Percentiles rank a stretch among this genome's conserved stretches.
These are phyloP conservation scores for Sedum album DNA, from an alignment of 164 flowering plant species.

Conservation along the genomic window DNA sequence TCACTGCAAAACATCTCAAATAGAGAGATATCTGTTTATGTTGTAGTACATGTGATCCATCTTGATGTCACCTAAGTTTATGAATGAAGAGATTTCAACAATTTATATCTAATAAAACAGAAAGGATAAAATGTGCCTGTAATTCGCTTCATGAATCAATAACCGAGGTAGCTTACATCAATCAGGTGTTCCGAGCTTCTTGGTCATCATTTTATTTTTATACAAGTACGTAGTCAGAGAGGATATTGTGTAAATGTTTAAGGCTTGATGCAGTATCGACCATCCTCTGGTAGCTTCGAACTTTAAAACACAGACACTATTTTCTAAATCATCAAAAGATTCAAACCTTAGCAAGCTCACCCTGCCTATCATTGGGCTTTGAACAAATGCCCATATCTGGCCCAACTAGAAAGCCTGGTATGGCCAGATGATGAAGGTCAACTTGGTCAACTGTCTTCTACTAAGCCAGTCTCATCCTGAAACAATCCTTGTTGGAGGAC, in stretches of 20 bases:
- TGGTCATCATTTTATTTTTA: not conserved
- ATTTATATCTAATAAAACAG: not conserved
- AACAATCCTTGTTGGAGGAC: constrained; percentile 45
- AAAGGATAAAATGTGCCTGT: not conserved
- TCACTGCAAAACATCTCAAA: not conserved
- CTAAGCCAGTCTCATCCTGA: not conserved
- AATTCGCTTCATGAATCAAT: not conserved
- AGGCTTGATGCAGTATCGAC: constrained; percentile 1
- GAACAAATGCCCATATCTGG: too few relatives aligned
- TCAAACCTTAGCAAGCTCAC: too few relatives aligned
- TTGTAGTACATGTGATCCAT: not conserved
- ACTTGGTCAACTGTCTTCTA: not conserved
- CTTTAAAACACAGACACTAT: too few relatives aligned
- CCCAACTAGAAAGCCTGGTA: too few relatives aligned
- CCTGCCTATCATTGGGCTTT: too few relatives aligned
- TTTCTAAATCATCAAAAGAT: too few relatives aligned
- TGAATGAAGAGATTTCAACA: not conserved
- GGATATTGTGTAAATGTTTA: not conserved
- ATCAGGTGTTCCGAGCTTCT: not conserved
- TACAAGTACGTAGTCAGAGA: not conserved
- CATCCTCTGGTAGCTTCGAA: too few relatives aligned
- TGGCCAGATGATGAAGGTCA: too few relatives aligned
- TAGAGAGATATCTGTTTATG: not conserved
- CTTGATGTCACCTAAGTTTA: not conserved
- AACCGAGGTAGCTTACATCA: too few relatives aligned